Base-by-base conservation (phyloP, 805 yeast species). In the Diddensiella transvaalensis region DNA sequence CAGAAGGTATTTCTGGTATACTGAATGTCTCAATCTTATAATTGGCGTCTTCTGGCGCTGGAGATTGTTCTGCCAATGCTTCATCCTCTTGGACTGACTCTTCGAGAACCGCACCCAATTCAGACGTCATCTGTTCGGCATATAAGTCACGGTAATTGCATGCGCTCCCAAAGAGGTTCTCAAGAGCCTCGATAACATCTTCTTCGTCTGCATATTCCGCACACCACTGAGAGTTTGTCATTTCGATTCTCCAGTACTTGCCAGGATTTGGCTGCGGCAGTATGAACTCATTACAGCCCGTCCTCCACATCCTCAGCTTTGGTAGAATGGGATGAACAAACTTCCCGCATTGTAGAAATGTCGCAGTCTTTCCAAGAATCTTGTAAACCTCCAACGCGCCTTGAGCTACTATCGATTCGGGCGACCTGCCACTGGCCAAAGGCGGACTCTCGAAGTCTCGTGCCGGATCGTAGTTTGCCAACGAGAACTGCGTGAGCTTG, bases 311-410 rank as follows among this genome's bases (percentile, higher is more conserved):
- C 56, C 79, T 77, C 46, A 83, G 63, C 51, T 74, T 77, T 2
- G 88, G 87, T 45, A 87, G 66, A 11, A 87, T 75, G 3, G 96
- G 95, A 60, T 85, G 85, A 1, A 85, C 77, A 33, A 87, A 77
- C 3, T 79, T 71, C 0, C 86, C 89, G 65, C 88, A 83, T 10
- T 80, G 76, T 36, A 83, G 60, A 60, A 82, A 83, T 1, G 82
- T 76, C 5, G 80, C 82, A 49, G 70, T 73, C 17, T 79, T 77
- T 50, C 75, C 75, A 55, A 77, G 79, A 22, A 82, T 66, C 60
- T 79, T 81, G 55, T 79, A 83, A 1, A 83, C 68, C 56, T 80
- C 79, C 45, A 83, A 72, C 39, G 64, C 68, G 1, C 89, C 89
- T 50, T 78, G 79, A 1, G 84, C 80, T 23, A 83, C 58, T n/a